Evolutionary conservation across 768 basidiomycete species (phyloP).

Genomic region (Naganishia randhawae): DNA sequence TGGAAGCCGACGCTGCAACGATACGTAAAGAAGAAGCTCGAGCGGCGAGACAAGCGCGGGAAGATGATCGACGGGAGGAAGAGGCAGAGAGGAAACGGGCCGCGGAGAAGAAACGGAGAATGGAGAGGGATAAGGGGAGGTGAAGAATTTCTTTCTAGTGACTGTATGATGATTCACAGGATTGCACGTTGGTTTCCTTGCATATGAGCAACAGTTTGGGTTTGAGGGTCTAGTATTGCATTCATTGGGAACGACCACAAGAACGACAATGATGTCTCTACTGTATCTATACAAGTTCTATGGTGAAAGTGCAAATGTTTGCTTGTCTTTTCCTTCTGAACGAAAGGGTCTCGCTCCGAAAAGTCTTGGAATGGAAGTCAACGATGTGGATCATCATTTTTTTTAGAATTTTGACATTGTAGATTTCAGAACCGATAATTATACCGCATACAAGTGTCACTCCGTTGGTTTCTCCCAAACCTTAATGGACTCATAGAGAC

Average conservation of each 20-base stretch:
- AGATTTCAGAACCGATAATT: too few relatives aligned
- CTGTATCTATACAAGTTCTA: neutral
- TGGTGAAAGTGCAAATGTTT: neutral
- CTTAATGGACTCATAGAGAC: conserved; percentile 30
- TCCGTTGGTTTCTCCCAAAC: conserved; percentile 35
- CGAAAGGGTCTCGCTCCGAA: too few relatives aligned
- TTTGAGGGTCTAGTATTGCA: neutral
- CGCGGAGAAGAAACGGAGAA: conserved; percentile 23
- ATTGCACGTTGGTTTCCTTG: neutral
- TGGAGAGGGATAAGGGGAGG: conserved; percentile 14
- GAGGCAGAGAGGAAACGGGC: conserved; percentile 8
- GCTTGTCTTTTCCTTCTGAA: too few relatives aligned
- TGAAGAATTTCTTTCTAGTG: neutral
- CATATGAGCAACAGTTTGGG: neutral
- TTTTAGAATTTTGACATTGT: too few relatives aligned
- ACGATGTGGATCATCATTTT: too few relatives aligned
- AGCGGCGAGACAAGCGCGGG: conserved; percentile 26
- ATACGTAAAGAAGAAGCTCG: conserved; percentile 29
- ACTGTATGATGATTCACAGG: neutral
- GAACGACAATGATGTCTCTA: neutral
- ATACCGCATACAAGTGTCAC: conserved; percentile 23
- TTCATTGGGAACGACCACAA: neutral
- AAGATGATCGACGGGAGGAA: conserved; percentile 24
- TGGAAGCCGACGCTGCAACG: conserved; percentile 28
- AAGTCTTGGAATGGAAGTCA: too few relatives aligned